Evolutionary conservation across 1,284 basidiomycete genomes (phyloP).

Genomic region (Malassezia brasiliensis): DNA sequence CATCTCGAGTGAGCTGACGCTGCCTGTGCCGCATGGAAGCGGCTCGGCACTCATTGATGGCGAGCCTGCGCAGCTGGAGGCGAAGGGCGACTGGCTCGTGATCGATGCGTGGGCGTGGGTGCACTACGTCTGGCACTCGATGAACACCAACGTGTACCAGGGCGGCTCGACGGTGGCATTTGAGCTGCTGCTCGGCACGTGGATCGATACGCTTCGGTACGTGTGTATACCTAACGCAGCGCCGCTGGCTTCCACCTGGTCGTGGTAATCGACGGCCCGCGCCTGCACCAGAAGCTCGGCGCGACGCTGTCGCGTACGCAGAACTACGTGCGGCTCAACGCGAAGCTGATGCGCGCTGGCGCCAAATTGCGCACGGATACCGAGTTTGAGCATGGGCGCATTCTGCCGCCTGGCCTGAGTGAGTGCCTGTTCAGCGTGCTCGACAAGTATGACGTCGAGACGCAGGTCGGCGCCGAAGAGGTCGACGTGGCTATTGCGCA

Average conservation of each 20-base stretch:
- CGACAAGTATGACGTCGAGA: constrained; percentile 4
- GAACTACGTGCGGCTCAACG: constrained; percentile 18
- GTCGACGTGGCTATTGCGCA: constrained; percentile 14
- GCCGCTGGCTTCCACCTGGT: constrained; percentile 12
- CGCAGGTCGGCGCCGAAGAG: constrained; percentile 16
- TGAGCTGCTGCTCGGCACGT: constrained; percentile 6
- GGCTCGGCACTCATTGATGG: constrained; percentile 10
- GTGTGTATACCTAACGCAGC: neutral
- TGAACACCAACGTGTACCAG: constrained; percentile 21
- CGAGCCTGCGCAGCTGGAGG: constrained; percentile 8
- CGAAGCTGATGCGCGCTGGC: constrained; percentile 18
- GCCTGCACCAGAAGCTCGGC: constrained; percentile 17
- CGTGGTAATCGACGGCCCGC: constrained; percentile 17
- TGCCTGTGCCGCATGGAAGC: constrained; percentile 8
- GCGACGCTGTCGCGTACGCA: constrained; percentile 12
- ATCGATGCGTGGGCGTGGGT: constrained; percentile 20
- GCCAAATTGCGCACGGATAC: constrained; percentile 14
- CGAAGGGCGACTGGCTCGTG: constrained; percentile 17
- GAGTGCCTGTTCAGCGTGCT: constrained; percentile 12
- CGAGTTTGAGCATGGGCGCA: constrained; percentile 16
- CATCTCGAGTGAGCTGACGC: constrained; percentile 14
- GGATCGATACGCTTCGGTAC: constrained; percentile 13
- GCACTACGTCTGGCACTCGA: constrained; percentile 19
- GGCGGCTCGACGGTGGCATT: constrained; percentile 15
- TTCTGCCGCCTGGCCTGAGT: constrained; percentile 14